phyloP scores from a whole-genome alignment of 495 filamentous ascomycete species.

The Penicillium roqueforti region DNA sequence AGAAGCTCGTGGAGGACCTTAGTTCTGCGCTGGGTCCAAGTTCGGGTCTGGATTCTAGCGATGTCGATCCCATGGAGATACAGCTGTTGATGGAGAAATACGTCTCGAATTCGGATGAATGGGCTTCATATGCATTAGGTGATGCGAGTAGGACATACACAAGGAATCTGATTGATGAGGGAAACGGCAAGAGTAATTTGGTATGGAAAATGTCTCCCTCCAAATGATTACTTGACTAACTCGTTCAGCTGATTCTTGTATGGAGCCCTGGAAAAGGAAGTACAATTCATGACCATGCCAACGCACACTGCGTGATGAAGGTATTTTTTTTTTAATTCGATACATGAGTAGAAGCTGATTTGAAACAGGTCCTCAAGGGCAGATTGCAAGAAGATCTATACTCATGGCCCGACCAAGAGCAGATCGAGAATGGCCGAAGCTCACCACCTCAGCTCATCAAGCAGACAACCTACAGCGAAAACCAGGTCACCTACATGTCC shows the following conservation, averaged over 20 bases:
- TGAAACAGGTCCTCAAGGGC: slow-evolving; percentile 62
- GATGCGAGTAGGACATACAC: slow-evolving; percentile 70
- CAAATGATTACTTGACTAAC: neutral
- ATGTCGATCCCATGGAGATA: slow-evolving; percentile 68
- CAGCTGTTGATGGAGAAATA: slow-evolving; percentile 68
- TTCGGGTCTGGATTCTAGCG: slow-evolving; percentile 73
- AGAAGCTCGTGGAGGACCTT: slow-evolving; percentile 69
- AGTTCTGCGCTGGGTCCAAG: slow-evolving; percentile 67
- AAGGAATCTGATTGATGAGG: slow-evolving; percentile 82
- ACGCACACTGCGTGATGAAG: slow-evolving; percentile 73
- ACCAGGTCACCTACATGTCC: slow-evolving; percentile 79
- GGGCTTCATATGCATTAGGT: slow-evolving; percentile 65
- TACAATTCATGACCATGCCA: slow-evolving; percentile 83
- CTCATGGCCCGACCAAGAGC: slow-evolving; percentile 59
- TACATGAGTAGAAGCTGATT: neutral
- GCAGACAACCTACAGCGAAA: slow-evolving; percentile 48
- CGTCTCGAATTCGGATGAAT: slow-evolving; percentile 59
- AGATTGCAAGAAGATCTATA: slow-evolving; percentile 75
- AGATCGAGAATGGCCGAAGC: slow-evolving; percentile 43
- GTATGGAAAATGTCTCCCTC: slow-evolving; percentile 44
- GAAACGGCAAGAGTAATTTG: slow-evolving; percentile 87
- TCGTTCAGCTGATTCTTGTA: slow-evolving; percentile 70
- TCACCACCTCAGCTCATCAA: slow-evolving; percentile 41
- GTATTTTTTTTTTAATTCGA: slow-evolving; percentile 20
- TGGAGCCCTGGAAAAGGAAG: slow-evolving; percentile 86